phyloP scores from a whole-genome alignment of 306 rosid species.

The Cicer bijugum region DNA sequence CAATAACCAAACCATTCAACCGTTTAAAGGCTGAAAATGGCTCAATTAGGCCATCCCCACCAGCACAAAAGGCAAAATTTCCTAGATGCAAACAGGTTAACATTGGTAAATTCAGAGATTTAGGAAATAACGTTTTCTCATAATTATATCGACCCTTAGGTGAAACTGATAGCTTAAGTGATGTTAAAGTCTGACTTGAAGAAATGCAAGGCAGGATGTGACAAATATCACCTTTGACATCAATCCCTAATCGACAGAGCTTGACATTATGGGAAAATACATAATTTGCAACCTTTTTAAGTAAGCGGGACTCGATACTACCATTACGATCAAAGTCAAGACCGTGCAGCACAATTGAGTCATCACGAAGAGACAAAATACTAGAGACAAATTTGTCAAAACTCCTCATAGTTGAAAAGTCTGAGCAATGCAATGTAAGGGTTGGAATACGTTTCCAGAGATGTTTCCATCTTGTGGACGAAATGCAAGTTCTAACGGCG shows the following conservation, averaged over 20 bases:
- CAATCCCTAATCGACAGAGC: not conserved
- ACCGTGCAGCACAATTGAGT: not conserved
- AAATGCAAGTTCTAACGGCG: constrained; percentile 17
- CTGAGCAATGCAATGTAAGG: not conserved
- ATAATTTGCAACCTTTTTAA: not conserved
- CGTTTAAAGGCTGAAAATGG: not conserved
- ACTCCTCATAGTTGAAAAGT: not conserved
- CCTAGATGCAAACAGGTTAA: not conserved
- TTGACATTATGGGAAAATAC: constrained; percentile 22
- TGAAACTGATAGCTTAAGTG: constrained; percentile 27
- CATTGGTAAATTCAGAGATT: constrained; percentile 1
- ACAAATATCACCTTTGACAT: not conserved
- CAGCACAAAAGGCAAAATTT: not conserved
- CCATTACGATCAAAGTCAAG: constrained; percentile 24
- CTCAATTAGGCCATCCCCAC: not conserved
- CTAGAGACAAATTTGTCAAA: constrained; percentile 30
- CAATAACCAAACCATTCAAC: constrained; percentile 1
- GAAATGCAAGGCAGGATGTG: not conserved
- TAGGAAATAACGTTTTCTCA: not conserved
- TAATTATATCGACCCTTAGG: not conserved
- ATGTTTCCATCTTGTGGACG: constrained; percentile 18
- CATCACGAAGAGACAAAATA: not conserved
- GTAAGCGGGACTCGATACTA: not conserved
- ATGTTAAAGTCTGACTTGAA: constrained; percentile 22
- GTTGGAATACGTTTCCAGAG: constrained; percentile 36